These are phyloP conservation scores for Hanseniaspora meyeri DNA, from an alignment of 805 yeast genomes.

Conservation along the genomic window DNA sequence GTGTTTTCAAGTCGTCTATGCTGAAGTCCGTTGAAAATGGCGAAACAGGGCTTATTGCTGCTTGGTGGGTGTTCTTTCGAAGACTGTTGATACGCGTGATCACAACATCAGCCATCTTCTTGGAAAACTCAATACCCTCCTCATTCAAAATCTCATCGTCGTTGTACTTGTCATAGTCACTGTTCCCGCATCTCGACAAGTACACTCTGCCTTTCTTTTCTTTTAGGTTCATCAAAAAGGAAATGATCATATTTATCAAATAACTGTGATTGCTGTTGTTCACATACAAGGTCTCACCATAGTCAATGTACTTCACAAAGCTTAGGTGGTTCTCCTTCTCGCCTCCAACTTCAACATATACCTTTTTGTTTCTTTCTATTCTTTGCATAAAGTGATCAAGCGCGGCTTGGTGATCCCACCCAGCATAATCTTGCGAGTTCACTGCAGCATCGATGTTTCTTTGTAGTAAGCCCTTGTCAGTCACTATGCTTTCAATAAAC, in stretches of 20 bases:
- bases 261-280: slow-evolving; percentile 70
- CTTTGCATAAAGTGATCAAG: slow-evolving; percentile 63
- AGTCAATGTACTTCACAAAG: slow-evolving; percentile 77
- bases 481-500: slow-evolving; percentile 79
- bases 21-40: not conserved
- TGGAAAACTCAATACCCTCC: slow-evolving; percentile 60
- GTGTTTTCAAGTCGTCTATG: not conserved
- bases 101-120: slow-evolving; percentile 48
- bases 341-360: slow-evolving; percentile 56
- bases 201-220: slow-evolving; percentile 82
- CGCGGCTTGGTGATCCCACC: slow-evolving; percentile 66
- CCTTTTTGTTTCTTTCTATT: slow-evolving; percentile 52
- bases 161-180: slow-evolving; percentile 40
- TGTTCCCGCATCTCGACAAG: slow-evolving; percentile 69
- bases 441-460: slow-evolving; percentile 77
- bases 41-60: not conserved
- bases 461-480: slow-evolving; percentile 53
- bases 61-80: slow-evolving; percentile 11
- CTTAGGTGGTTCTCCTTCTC: slow-evolving; percentile 41
- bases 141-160: slow-evolving; percentile 73
- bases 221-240: slow-evolving; percentile 81
- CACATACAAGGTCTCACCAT: slow-evolving; percentile 72
- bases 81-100: slow-evolving; percentile 27
- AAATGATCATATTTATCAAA: slow-evolving; percentile 78
- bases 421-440: slow-evolving; percentile 73